These are phyloP conservation scores for Theobroma grandiflorum DNA, from an alignment of 441 rosid genomes.

Conservation along the genomic window DNA sequence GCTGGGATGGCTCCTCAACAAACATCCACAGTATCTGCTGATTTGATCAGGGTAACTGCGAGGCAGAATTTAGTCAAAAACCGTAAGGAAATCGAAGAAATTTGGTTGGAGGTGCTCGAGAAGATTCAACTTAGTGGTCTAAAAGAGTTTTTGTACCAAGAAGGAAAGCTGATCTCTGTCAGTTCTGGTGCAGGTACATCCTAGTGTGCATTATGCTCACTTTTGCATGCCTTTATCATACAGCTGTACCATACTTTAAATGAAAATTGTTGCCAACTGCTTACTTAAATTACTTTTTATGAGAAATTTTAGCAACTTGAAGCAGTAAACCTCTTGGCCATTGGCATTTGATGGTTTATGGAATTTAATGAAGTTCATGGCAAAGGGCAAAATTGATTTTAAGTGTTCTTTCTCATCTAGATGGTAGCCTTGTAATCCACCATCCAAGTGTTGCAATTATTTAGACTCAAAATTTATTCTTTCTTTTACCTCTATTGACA, in stretches of 20 bases:
- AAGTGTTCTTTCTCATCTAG: slow-evolving; percentile 1
- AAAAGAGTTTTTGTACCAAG: slow-evolving; percentile 79
- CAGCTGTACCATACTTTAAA: neutral
- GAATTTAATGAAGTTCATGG: neutral
- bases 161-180: slow-evolving; percentile 86
- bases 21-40: slow-evolving; percentile 41
- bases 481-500: neutral
- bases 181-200: slow-evolving; percentile 87
- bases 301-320: neutral
- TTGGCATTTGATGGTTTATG: neutral
- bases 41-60: slow-evolving; percentile 40
- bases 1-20: slow-evolving; percentile 52
- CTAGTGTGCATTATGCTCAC: slow-evolving; percentile 27
- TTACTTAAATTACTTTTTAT: neutral
- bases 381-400: neutral
- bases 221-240: slow-evolving; percentile 25
- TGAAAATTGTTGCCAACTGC: neutral
- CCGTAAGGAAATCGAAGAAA: slow-evolving; percentile 62
- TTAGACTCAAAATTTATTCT: neutral
- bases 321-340: neutral
- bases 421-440: neutral
- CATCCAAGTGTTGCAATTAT: neutral
- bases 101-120: slow-evolving; percentile 89
- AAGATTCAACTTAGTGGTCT: slow-evolving; percentile 59
- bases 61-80: slow-evolving; percentile 50